Evolutionary conservation across 2,329 filamentous ascomycete species (phyloP).

Genomic region (Monilinia polystroma): DNA sequence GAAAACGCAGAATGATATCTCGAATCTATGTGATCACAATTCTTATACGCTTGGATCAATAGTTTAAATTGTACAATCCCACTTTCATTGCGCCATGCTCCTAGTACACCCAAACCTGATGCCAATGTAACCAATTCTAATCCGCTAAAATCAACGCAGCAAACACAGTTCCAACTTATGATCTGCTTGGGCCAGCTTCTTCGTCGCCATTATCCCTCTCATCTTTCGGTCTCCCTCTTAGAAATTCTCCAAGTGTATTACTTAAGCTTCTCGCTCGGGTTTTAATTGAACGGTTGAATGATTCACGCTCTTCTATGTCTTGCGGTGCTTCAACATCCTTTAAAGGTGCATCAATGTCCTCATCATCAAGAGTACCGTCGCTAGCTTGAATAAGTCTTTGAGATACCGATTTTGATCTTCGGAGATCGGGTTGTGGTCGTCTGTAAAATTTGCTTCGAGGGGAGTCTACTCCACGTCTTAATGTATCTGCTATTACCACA

Average conservation of each 20-base stretch:
- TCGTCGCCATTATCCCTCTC: constrained; percentile 30
- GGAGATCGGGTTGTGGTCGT: constrained; percentile 36
- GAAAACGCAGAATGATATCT: too few species aligned
- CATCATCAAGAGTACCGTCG: constrained; percentile 28
- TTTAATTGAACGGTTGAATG: constrained; percentile 27
- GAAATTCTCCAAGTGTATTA: constrained; percentile 37
- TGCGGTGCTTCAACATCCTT: constrained; percentile 17
- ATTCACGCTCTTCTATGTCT: constrained; percentile 30
- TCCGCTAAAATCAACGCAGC: constrained; percentile 7
- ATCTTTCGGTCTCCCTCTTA: constrained; percentile 31
- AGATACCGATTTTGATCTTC: constrained; percentile 36
- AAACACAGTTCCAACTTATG: constrained; percentile 25
- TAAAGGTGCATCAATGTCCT: constrained; percentile 25
- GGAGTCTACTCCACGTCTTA: constrained; percentile 55
- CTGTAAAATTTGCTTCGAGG: constrained; percentile 39
- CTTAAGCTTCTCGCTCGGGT: constrained; percentile 38
- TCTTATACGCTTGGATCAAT: constrained; percentile 3
- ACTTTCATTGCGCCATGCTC: constrained; percentile 16
- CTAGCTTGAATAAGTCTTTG: constrained; percentile 30
- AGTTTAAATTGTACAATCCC: background rate
- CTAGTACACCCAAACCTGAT: constrained; percentile 16
- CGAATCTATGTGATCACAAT: background rate
- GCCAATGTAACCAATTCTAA: constrained; percentile 16
- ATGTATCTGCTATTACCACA: constrained; percentile 63
- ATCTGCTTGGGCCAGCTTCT: constrained; percentile 36